phyloP scores from a whole-genome alignment of 2,329 filamentous ascomycete genomes.

The Podosphaera leucotricha region DNA sequence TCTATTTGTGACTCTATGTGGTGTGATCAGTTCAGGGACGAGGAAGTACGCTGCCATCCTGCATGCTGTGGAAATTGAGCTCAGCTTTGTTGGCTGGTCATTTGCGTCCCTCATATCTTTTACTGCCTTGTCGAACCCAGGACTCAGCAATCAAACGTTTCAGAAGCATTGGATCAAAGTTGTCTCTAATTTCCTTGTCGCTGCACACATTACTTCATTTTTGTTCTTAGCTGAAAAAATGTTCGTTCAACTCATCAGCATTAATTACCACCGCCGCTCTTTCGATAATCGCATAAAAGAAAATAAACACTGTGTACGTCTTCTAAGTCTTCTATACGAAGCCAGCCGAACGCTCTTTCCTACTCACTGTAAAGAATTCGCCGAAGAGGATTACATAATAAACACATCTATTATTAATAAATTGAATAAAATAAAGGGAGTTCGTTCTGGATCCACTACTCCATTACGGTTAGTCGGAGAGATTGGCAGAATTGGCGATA shows the following conservation, averaged over 20 bases:
- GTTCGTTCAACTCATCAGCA: constrained; percentile 61
- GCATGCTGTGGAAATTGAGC: constrained; percentile 36
- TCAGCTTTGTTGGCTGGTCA: constrained; percentile 47
- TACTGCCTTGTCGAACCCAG: constrained; percentile 24
- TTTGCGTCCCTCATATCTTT: constrained; percentile 39
- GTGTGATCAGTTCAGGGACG: constrained; percentile 44
- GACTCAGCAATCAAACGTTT: constrained; percentile 4
- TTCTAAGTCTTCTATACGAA: constrained; percentile 71
- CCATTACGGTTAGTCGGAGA: constrained; percentile 56
- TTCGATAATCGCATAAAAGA: constrained; percentile 67
- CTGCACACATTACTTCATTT: constrained; percentile 41
- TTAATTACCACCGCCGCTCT: constrained; percentile 66
- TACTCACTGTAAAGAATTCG: constrained; percentile 75
- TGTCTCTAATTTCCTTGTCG: constrained; percentile 40
- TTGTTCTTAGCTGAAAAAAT: constrained; percentile 57
- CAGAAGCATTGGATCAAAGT: constrained; percentile 26
- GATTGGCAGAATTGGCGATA: constrained; percentile 67
- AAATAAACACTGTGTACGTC: constrained; percentile 64
- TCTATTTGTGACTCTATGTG: constrained; percentile 44
- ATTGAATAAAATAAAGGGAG: constrained; percentile 25
- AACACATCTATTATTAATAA: constrained; percentile 58
- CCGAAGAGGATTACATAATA: constrained; percentile 79
- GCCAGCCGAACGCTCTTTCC: constrained; percentile 76
- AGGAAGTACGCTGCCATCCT: constrained; percentile 47
- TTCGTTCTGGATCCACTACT: constrained; percentile 35